Evolutionary conservation across 208 protist genomes (phyloP), one percentile per base, ranked within the genome.

Genomic region (Leishmania martiniquensis): DNA sequence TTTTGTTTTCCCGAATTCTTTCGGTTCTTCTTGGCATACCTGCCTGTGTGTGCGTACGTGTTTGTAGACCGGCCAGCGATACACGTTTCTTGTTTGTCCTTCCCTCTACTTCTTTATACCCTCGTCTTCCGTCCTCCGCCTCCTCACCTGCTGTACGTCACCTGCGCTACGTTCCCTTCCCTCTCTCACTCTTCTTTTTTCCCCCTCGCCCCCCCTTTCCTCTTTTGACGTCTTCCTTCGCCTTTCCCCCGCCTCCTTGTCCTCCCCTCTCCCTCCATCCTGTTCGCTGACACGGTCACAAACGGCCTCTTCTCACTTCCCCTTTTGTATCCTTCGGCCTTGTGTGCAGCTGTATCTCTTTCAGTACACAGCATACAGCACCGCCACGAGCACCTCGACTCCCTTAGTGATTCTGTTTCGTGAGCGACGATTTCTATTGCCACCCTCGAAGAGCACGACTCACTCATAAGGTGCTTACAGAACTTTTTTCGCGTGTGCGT

Each of bases 41-140:
- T 66, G 66, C 45, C 34, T 7, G 66, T 71, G 66, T n/a, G 5
- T 71, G 66, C 51, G 66, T 52, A 20, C 45, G 25, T 65, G 59
- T n/a, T n/a, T 12, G 59, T 65, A 39, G 29, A 39, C 39, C 12
- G 34, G 25, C 39, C 52, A 57, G 52, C 52, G 52, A 57, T 57
- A 57, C 52, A 7, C 22, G n/a, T n/a, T n/a, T 57, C 22, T 57
- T 0, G 6, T 57, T 22, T 22, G 15, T 22, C n/a, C 4, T 22
- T n/a, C 9, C 15, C 22, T 5, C 3, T 22, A 15, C 15, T 51
- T 0, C 47, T 6, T 13, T 13, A 51, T 57, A 15, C 20, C 52
- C 22, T 22, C 5, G n/a, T n/a, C n/a, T n/a, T 57, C 20, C 6
- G 10, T 57, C n/a, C 52, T 22, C 9, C 52, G n/a, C 5, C n/a